Conservation (phyloP, 2,329 filamentous ascomycete species). For the Cytospora schulzeri region DNA sequence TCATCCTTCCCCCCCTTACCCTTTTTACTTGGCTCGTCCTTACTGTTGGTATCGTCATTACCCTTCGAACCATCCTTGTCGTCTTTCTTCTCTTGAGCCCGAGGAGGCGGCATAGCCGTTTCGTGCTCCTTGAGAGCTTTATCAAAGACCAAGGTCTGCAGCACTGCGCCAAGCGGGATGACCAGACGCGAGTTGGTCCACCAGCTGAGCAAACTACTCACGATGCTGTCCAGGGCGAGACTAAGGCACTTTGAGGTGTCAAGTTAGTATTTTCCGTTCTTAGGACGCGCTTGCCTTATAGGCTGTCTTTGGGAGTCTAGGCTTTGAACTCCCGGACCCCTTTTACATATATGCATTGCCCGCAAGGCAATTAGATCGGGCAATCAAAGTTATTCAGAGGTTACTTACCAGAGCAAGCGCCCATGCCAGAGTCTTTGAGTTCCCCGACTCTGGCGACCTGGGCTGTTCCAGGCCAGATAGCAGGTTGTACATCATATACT, state of each 20-base stretch:
- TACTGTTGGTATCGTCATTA: constrained; percentile 15
- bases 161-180: constrained; percentile 35
- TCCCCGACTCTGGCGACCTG: constrained; percentile 23
- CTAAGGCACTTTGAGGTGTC: constrained; percentile 28
- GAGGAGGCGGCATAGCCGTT: constrained; percentile 32
- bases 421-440: constrained; percentile 37
- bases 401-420: constrained; percentile 33
- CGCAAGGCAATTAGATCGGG: not conserved
- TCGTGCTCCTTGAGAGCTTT: constrained; percentile 41
- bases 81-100: constrained; percentile 22
- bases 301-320: not conserved
- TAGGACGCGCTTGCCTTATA: not conserved
- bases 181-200: constrained; percentile 38
- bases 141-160: constrained; percentile 40
- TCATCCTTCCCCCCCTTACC: constrained; percentile 31
- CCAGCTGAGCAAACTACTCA: constrained; percentile 38
- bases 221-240: constrained; percentile 37
- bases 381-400: not conserved
- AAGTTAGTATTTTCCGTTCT: not conserved
- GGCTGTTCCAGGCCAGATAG: constrained; percentile 37
- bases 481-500: constrained; percentile 41
- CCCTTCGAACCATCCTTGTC: constrained; percentile 21
- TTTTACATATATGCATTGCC: not conserved
- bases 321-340: not conserved
- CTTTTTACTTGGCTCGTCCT: constrained; percentile 13